These are phyloP conservation scores for Solanum sejunctum DNA, from an alignment of 257 asterid species.

Conservation along the genomic window DNA sequence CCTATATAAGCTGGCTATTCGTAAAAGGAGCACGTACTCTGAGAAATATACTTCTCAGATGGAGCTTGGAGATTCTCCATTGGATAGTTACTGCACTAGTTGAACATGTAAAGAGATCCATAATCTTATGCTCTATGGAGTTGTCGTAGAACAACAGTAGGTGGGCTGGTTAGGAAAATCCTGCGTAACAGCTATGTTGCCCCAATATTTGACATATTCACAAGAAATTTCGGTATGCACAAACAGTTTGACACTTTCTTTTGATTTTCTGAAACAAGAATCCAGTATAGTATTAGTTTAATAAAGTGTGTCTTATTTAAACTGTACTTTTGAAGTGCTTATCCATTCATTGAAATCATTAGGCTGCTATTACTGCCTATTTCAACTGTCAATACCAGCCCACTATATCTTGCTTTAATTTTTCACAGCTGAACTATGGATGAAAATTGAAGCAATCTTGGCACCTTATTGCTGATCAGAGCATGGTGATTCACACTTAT, in stretches of 20 bases:
- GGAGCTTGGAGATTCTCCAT: background rate
- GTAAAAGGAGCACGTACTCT: background rate
- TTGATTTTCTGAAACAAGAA: background rate
- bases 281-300: background rate
- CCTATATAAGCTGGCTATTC: background rate
- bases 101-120: background rate
- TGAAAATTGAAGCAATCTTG: background rate
- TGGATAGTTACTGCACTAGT: background rate
- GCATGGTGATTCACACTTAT: background rate
- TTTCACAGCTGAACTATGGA: background rate
- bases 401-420: background rate
- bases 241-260: background rate
- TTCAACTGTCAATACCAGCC: background rate
- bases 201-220: background rate
- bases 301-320: background rate
- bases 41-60: background rate
- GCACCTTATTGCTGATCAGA: background rate
- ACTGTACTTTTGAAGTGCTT: background rate
- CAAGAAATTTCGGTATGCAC: background rate
- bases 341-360: background rate
- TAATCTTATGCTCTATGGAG: background rate
- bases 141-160: background rate
- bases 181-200: background rate
- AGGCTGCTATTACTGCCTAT: background rate
- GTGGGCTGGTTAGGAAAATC: background rate